Evolutionary conservation across 129 eudicot genomes (phyloP), one percentile per base, ranked within the genome.

Genomic region (Sambucus nigra): DNA sequence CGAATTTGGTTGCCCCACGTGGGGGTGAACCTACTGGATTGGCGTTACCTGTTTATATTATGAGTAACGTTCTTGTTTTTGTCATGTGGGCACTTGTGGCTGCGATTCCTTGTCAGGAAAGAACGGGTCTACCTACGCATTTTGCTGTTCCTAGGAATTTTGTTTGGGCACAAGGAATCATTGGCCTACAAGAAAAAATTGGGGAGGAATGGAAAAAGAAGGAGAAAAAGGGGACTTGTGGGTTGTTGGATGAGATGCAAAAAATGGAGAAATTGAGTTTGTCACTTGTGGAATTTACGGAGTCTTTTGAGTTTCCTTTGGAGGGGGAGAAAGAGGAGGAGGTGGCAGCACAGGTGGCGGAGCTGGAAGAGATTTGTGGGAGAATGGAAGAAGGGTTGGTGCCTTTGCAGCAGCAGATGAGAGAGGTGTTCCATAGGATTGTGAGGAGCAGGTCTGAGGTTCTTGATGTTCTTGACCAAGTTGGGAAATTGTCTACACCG

Each of bases 131-230:
- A 35, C 8, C 1, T 35, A 35, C 4, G 13, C 42, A 12, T 35
- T 35, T 35, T 7, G 13, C 8, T 12, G 13, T 35, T 2, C 80
- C 89, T 1, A 81, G 74, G 73, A 70, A 85, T 0, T 60, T 71
- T 41, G 16, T 38, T 3, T 91, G 98, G 98, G 86, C 89, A 4
- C 83, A 76, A 0, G 49, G 89, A 20, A 66, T 91, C 52, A 68
- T 63, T 53, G 76, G 75, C 45, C 65, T 91, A 28, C 98, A 91
- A 4, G 98, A 91, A 62, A 91, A 77, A 59, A 85, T 91, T 4
- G 88, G 77, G 5, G 98, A 91, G 60, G 76, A 81, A 9, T 82
- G 94, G 98, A 91, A 84, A 75, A 84, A 73, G 68, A 91, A 85
- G 61, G 98, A 91, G 82, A 91, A 85, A 81, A 91, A 77, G 48